These are phyloP conservation scores for Quercus tomentella DNA, from an alignment of 331 rosid species.

Conservation along the genomic window DNA sequence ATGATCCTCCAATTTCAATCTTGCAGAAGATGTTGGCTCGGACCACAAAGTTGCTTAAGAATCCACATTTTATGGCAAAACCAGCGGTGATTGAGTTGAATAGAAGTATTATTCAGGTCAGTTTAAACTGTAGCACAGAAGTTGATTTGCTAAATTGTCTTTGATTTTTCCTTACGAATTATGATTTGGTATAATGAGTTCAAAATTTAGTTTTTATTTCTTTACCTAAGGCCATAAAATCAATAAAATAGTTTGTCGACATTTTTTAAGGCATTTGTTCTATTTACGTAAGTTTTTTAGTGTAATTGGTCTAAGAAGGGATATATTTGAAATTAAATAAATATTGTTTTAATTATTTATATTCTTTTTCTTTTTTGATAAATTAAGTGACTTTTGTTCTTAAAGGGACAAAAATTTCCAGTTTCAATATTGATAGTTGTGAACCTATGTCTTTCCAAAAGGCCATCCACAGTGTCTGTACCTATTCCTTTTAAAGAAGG, in stretches of 20 bases:
- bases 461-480: too few species aligned
- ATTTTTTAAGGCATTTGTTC: too few species aligned
- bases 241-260: too few species aligned
- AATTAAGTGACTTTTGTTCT: neutral
- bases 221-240: neutral
- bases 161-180: neutral
- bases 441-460: neutral
- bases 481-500: neutral
- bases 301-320: neutral
- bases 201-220: neutral
- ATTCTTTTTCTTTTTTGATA: neutral
- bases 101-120: constrained; percentile 60
- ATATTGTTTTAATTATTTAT: neutral
- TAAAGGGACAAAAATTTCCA: neutral
- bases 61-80: constrained; percentile 74
- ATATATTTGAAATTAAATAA: neutral
- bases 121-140: neutral
- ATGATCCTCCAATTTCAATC: constrained; percentile 54
- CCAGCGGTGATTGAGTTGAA: constrained; percentile 66
- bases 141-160: neutral
- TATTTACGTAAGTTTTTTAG: neutral
- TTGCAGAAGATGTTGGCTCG: constrained; percentile 61
- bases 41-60: constrained; percentile 67
- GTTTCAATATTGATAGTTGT: neutral
- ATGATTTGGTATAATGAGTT: neutral